Evolutionary conservation across 2,329 filamentous ascomycete genomes (phyloP).

Genomic region (Penicillium sp.): DNA sequence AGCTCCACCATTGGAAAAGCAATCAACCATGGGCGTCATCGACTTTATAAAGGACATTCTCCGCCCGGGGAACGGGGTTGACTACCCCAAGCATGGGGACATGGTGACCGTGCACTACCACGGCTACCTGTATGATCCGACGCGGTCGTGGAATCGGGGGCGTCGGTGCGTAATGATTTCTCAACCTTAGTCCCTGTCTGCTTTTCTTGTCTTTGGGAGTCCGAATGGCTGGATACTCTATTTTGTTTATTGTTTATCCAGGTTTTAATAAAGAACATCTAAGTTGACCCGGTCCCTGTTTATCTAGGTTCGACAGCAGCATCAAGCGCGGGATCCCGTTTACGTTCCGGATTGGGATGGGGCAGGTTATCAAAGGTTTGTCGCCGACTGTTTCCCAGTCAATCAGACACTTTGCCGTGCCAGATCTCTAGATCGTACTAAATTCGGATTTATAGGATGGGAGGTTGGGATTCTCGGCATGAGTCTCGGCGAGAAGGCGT

Average conservation of each 20-base stretch:
- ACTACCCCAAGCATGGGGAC: constrained; percentile 25
- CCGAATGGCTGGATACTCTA: neutral
- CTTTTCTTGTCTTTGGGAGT: neutral
- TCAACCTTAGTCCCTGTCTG: no score
- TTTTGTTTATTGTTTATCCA: no score
- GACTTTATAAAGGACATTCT: constrained; percentile 29
- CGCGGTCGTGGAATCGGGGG: constrained; percentile 25
- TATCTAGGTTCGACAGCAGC: constrained; percentile 25
- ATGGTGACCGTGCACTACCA: constrained; percentile 29
- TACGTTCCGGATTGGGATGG: constrained; percentile 26
- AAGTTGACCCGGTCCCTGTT: no score
- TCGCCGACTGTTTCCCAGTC: neutral
- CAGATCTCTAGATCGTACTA: no score
- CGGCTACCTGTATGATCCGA: constrained; percentile 28
- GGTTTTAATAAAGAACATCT: no score
- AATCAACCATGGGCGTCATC: constrained; percentile 22
- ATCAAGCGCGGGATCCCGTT: constrained; percentile 26
- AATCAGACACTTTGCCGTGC: no score
- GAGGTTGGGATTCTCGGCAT: constrained; percentile 25
- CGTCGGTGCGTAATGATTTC: constrained; percentile 18
- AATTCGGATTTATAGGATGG: constrained; percentile 16
- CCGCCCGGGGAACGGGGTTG: constrained; percentile 26
- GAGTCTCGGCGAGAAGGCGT: constrained; percentile 27
- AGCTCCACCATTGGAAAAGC: neutral
- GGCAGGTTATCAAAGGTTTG: constrained; percentile 25